phyloP scores from a whole-genome alignment of 805 yeast species.

The Clavispora asparagi region DNA sequence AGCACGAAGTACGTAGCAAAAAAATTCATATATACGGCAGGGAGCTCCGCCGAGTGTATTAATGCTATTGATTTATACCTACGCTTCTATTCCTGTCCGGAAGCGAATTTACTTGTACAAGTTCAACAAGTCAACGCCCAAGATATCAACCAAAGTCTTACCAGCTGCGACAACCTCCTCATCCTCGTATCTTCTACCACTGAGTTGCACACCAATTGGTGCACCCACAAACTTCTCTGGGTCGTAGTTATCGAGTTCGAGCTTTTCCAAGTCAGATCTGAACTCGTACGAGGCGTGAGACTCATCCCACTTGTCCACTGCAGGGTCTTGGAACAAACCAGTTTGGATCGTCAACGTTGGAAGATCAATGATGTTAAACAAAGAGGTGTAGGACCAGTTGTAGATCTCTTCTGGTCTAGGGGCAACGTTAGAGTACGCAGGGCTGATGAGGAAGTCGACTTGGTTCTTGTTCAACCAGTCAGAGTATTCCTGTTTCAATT shows the following conservation, averaged over 20 bases:
- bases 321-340: constrained; percentile 54
- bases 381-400: constrained; percentile 78
- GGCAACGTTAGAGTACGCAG: constrained; percentile 68
- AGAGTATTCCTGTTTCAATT: constrained; percentile 51
- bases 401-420: constrained; percentile 57
- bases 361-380: constrained; percentile 67
- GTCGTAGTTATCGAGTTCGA: constrained; percentile 43
- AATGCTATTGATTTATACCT: neutral
- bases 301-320: constrained; percentile 44
- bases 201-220: constrained; percentile 50
- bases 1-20: neutral
- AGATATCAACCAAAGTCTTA: constrained; percentile 32
- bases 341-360: constrained; percentile 66
- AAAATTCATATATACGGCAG: no score
- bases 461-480: constrained; percentile 48
- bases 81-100: neutral
- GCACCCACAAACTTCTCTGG: constrained; percentile 48
- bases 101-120: constrained; percentile 11
- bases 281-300: constrained; percentile 26
- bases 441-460: constrained; percentile 63
- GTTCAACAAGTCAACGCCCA: constrained; percentile 24
- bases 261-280: constrained; percentile 43
- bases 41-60: neutral
- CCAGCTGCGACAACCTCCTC: constrained; percentile 53
- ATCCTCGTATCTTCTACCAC: constrained; percentile 51